phyloP scores from a whole-genome alignment of 1,284 basidiomycete genomes.

The Mycena sp. region DNA sequence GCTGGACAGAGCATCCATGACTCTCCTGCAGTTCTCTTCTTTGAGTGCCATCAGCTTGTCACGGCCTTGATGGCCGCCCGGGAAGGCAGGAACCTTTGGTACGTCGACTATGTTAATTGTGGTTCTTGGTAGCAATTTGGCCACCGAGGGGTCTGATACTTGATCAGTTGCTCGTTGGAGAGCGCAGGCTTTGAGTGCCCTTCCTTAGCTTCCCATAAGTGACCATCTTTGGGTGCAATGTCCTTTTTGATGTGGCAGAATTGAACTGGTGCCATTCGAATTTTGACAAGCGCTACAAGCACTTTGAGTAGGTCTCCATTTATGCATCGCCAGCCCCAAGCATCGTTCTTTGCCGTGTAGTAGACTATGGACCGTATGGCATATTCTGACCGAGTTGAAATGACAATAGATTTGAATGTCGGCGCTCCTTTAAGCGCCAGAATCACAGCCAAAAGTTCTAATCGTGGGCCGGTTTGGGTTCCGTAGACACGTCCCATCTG shows the following conservation, averaged over 20 bases:
- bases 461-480: neutral
- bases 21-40: neutral
- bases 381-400: constrained; percentile 8
- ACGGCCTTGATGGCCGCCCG: neutral
- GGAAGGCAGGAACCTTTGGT: neutral
- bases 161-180: no score
- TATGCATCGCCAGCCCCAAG: neutral
- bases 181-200: no score
- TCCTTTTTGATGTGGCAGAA: neutral
- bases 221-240: no score
- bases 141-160: no score
- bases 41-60: neutral
- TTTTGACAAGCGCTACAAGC: neutral
- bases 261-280: neutral
- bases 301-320: constrained; percentile 6
- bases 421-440: neutral
- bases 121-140: no score
- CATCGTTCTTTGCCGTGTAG: neutral
- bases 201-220: no score
- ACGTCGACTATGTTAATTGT: no score
- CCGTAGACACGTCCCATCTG: neutral
- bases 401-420: neutral
- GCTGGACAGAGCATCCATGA: neutral
- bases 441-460: neutral
- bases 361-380: neutral